Conservation (phyloP, 2,329 filamentous ascomycete species). For the Colletotrichum musicola region DNA sequence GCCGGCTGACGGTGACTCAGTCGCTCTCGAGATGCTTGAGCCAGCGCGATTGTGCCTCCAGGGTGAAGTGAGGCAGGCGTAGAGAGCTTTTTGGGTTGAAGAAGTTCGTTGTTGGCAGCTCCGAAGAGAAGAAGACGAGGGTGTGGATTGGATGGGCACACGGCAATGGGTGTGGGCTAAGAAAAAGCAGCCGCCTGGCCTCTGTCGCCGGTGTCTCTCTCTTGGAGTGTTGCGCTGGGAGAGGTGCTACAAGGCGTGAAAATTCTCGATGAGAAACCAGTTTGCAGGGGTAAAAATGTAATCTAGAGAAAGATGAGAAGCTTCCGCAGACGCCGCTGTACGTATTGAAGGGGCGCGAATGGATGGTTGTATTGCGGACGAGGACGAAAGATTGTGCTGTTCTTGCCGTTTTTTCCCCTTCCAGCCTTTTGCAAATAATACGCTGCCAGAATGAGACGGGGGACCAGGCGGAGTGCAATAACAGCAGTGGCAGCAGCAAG, state of each 20-base stretch:
- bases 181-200: slow-evolving; percentile 39
- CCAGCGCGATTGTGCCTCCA: slow-evolving; percentile 21
- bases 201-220: slow-evolving; percentile 14
- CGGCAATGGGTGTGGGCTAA: slow-evolving; percentile 36
- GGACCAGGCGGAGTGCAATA: slow-evolving; percentile 22
- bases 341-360: slow-evolving; percentile 26
- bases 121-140: slow-evolving; percentile 30
- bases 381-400: slow-evolving; percentile 30
- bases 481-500: slow-evolving; percentile 32
- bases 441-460: slow-evolving; percentile 6
- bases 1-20: slow-evolving; percentile 5
- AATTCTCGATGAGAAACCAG: slow-evolving; percentile 32
- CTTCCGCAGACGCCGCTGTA: slow-evolving; percentile 27
- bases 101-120: slow-evolving; percentile 42
- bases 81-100: slow-evolving; percentile 28
- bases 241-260: slow-evolving; percentile 2
- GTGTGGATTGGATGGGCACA: slow-evolving; percentile 28
- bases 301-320: slow-evolving; percentile 15
- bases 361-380: slow-evolving; percentile 23
- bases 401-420: slow-evolving; percentile 29
- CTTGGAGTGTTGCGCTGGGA: not conserved
- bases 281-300: slow-evolving; percentile 10
- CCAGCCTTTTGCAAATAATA: slow-evolving; percentile 40
- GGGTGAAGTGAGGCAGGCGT: slow-evolving; percentile 14
- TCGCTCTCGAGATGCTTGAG: not conserved